Percentiles rank a stretch among this genome's conserved stretches.
Evolutionary conservation across 768 basidiomycete genomes (phyloP).

Genomic region (Boletus rubropictus): DNA sequence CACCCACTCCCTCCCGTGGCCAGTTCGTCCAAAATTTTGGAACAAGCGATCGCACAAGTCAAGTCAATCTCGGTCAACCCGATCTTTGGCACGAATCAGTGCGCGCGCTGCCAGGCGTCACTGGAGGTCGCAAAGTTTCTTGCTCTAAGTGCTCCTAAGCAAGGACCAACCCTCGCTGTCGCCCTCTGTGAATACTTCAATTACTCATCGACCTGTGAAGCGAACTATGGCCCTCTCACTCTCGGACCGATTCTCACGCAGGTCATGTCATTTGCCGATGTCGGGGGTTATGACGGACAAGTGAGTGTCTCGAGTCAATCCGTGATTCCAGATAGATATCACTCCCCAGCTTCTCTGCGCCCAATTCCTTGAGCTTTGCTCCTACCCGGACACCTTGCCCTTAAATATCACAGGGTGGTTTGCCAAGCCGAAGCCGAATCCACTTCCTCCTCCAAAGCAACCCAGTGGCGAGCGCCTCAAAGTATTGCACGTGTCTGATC

Average conservation of each 20-base stretch:
- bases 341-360: slow-evolving; percentile 49
- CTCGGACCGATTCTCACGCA: slow-evolving; percentile 64
- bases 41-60: slow-evolving; percentile 52
- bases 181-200: slow-evolving; percentile 56
- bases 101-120: slow-evolving; percentile 54
- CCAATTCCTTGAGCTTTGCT: slow-evolving; percentile 52
- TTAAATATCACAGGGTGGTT: slow-evolving; percentile 68
- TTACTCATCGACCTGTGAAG: slow-evolving; percentile 46
- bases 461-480: slow-evolving; percentile 63
- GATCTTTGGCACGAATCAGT: slow-evolving; percentile 46
- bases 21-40: slow-evolving; percentile 40
- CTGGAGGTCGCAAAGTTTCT: slow-evolving; percentile 64
- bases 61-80: slow-evolving; percentile 50
- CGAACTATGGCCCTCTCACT: slow-evolving; percentile 40
- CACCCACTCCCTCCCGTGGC: slow-evolving; percentile 60
- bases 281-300: slow-evolving; percentile 70
- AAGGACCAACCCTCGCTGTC: slow-evolving; percentile 53
- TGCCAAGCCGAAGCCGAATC: slow-evolving; percentile 68
- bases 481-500: slow-evolving; percentile 71
- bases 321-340: background rate
- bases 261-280: slow-evolving; percentile 64
- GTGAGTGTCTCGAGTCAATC: slow-evolving; percentile 27
- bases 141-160: slow-evolving; percentile 54
- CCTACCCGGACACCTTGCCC: slow-evolving; percentile 50
- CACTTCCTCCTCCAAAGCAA: slow-evolving; percentile 52